Percentiles rank a stretch among this genome's conserved stretches.
Conservation (phyloP, 192 early-diverging fungal genomes). For the Entrophospora sp. region DNA sequence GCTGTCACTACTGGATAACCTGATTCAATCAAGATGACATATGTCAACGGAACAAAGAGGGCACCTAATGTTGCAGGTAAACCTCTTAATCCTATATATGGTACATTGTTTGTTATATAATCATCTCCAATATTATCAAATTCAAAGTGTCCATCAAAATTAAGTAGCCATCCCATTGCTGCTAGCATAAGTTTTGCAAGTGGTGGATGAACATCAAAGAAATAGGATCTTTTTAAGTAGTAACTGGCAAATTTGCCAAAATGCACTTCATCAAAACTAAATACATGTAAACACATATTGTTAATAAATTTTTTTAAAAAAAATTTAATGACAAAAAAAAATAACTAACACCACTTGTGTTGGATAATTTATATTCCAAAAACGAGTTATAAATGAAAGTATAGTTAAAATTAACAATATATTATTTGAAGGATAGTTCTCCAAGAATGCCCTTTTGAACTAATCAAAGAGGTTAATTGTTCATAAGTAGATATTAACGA, state of each 20-base stretch:
- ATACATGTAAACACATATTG: background rate
- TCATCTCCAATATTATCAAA: slow-evolving; percentile 93
- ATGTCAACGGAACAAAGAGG: slow-evolving; percentile 65
- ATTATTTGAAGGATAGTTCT: no score
- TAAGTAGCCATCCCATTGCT: slow-evolving; percentile 68
- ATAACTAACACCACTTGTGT: slow-evolving; percentile 60
- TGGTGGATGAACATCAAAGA: slow-evolving; percentile 97
- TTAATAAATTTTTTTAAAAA: background rate
- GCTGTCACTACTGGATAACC: slow-evolving; percentile 71
- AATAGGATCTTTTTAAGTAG: slow-evolving; percentile 82
- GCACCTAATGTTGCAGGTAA: slow-evolving; percentile 75
- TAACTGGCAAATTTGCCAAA: slow-evolving; percentile 98
- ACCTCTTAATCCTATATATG: slow-evolving; percentile 75
- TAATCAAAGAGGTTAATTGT: no score
- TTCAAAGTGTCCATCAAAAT: slow-evolving; percentile 92
- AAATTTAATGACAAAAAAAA: background rate
- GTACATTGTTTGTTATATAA: slow-evolving; percentile 82
- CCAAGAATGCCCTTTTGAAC: no score
- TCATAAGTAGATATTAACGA: no score
- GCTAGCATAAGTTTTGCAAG: slow-evolving; percentile 89
- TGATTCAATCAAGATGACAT: slow-evolving; percentile 80
- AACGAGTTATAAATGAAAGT: slow-evolving; percentile 53
- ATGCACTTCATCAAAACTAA: slow-evolving; percentile 95
- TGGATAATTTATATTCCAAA: slow-evolving; percentile 61
- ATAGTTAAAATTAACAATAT: no score